phyloP scores from a whole-genome alignment of 192 early-diverging fungal genomes.

The Ambispora gerdemannii region DNA sequence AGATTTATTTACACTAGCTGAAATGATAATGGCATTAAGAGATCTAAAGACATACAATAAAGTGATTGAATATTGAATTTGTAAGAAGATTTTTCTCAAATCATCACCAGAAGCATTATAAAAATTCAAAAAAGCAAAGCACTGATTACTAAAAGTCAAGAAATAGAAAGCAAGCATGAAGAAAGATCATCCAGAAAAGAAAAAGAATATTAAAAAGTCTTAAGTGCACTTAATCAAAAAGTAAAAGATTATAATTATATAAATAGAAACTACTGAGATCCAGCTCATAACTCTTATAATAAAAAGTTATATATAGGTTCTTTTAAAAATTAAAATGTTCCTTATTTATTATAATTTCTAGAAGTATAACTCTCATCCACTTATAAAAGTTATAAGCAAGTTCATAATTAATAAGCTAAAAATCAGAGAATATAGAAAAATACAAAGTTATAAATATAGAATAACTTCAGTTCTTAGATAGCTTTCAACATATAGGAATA shows the following conservation, averaged over 20 bases:
- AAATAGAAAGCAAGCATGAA: conserved; percentile 9
- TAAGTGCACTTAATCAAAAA: not conserved
- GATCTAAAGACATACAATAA: not conserved
- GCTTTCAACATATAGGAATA: conserved; percentile 16
- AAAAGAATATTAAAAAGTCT: conserved; percentile 3
- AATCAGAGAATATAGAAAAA: conserved; percentile 14
- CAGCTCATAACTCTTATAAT: conserved; percentile 12
- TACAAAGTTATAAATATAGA: conserved; percentile 13
- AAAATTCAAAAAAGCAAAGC: conserved; percentile 18
- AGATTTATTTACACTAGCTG: conserved; percentile 7
- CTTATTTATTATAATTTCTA: conserved; percentile 23
- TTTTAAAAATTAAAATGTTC: conserved; percentile 16
- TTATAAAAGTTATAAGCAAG: conserved; percentile 14
- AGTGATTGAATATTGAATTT: conserved; percentile 3
- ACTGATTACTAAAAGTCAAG: conserved; percentile 6
- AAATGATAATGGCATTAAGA: conserved; percentile 17
- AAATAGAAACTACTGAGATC: conserved; percentile 8
- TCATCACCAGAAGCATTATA: not conserved
- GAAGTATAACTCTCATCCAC: conserved; percentile 7
- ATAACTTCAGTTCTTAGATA: conserved; percentile 14
- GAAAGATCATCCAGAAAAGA: conserved; percentile 5
- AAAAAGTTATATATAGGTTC: conserved; percentile 13
- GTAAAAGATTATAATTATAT: conserved; percentile 16
- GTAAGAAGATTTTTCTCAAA: conserved; percentile 9
- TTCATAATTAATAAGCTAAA: conserved; percentile 16